Percentiles rank a stretch among this genome's conserved stretches.
Evolutionary conservation across 2,329 filamentous ascomycete species (phyloP).

Genomic region (Xylariaceae sp.): DNA sequence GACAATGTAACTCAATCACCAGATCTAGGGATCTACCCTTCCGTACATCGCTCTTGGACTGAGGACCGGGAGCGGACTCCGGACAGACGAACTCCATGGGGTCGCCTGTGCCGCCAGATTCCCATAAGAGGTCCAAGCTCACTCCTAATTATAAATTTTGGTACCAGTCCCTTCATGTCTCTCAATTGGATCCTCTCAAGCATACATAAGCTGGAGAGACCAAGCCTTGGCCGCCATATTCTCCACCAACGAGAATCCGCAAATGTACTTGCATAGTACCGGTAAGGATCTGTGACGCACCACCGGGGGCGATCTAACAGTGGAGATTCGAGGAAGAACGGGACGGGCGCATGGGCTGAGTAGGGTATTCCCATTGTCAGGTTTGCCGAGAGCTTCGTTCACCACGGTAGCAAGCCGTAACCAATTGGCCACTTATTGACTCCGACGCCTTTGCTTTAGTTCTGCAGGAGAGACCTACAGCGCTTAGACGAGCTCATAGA

Average conservation of each 20-base stretch:
- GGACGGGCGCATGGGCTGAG: background rate
- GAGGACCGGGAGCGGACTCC: background rate
- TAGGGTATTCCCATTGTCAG: background rate
- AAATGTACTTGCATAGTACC: background rate
- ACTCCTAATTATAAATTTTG: background rate
- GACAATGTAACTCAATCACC: slow-evolving; percentile 9
- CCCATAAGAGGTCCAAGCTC: background rate
- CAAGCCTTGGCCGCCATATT: slow-evolving; percentile 1
- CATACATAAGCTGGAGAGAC: background rate
- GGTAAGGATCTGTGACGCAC: background rate
- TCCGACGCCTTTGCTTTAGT: background rate
- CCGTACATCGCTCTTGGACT: slow-evolving; percentile 12
- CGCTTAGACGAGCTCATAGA: background rate
- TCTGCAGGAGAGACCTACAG: background rate
- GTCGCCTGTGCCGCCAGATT: background rate
- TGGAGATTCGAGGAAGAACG: slow-evolving; percentile 13
- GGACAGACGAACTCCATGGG: slow-evolving; percentile 17
- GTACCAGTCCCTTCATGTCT: background rate
- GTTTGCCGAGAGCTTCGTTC: background rate
- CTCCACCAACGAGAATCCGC: slow-evolving; percentile 9
- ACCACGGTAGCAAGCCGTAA: background rate
- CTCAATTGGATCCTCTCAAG: background rate
- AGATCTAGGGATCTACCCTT: slow-evolving; percentile 12
- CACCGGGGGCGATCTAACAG: background rate
- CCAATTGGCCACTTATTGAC: background rate